A percentile compares a stretch with the other conserved stretches of the same genome.
These are phyloP conservation scores for Chytriomyces confervae DNA, from an alignment of 192 early-diverging fungal genomes.

Conservation along the genomic window DNA sequence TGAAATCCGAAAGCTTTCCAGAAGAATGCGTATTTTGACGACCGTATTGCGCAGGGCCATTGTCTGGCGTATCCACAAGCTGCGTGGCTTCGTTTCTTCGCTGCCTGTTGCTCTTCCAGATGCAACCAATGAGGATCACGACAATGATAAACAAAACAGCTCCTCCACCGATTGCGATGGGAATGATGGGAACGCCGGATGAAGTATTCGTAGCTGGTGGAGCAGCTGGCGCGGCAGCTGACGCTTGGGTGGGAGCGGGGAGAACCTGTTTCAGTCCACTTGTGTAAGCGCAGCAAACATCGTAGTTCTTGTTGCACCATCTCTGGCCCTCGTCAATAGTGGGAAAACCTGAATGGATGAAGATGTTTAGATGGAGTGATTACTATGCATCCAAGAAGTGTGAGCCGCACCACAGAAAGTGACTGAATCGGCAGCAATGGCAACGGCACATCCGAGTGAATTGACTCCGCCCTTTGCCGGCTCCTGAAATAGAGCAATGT, in stretches of 20 bases:
- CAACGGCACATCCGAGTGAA: slow-evolving; percentile 1
- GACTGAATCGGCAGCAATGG: background rate
- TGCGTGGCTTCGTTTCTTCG: background rate
- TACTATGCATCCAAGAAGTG: background rate
- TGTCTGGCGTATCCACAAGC: background rate
- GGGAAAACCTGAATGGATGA: background rate
- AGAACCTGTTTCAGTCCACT: slow-evolving; percentile 24
- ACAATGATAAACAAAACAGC: slow-evolving; percentile 1
- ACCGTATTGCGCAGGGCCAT: background rate
- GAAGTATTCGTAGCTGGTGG: background rate
- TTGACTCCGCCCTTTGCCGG: background rate
- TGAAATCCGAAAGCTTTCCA: background rate
- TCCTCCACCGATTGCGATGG: slow-evolving; percentile 25
- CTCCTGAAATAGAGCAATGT: slow-evolving; percentile 12
- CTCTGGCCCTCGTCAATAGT: slow-evolving; percentile 2
- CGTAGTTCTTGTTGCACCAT: slow-evolving; percentile 20
- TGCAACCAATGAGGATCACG: slow-evolving; percentile 2
- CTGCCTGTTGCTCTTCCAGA: slow-evolving; percentile 3
- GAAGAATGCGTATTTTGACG: background rate
- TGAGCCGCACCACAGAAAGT: slow-evolving; percentile 1
- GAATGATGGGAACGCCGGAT: background rate
- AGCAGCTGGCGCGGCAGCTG: background rate
- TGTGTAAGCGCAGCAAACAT: slow-evolving; percentile 20
- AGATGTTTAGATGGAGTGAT: background rate
- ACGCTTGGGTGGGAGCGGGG: background rate